Percentiles rank a stretch among this genome's conserved stretches.
Evolutionary conservation across 768 basidiomycete genomes (phyloP).

Genomic region (Boletus patriciae): DNA sequence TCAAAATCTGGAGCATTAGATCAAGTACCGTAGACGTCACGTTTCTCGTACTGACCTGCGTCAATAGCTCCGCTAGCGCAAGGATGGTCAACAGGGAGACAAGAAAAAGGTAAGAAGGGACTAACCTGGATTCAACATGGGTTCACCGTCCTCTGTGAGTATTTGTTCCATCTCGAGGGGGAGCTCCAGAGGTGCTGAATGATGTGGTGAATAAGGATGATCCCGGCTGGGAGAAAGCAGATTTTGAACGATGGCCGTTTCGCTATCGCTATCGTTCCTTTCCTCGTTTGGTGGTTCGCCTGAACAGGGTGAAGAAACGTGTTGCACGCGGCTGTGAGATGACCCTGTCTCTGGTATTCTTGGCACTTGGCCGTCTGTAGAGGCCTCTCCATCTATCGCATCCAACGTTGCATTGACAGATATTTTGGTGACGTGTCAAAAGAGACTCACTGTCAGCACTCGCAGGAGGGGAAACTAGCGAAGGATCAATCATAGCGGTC

Average conservation of each 20-base stretch:
- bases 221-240: slow-evolving; percentile 24
- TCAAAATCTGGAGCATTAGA: slow-evolving; percentile 30
- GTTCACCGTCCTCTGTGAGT: slow-evolving; percentile 62
- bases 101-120: slow-evolving; percentile 4
- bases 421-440: slow-evolving; percentile 24
- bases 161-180: slow-evolving; percentile 53
- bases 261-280: slow-evolving; percentile 14
- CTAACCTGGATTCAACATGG: slow-evolving; percentile 68
- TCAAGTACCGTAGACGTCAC: slow-evolving; percentile 16
- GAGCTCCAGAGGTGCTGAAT: slow-evolving; percentile 29
- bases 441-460: slow-evolving; percentile 20
- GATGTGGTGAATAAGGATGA: slow-evolving; percentile 29
- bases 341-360: slow-evolving; percentile 9
- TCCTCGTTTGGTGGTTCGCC: slow-evolving; percentile 9
- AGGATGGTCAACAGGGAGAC: slow-evolving; percentile 2
- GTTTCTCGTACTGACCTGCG: slow-evolving; percentile 46
- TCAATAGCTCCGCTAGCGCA: slow-evolving; percentile 53
- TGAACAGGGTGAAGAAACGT: slow-evolving; percentile 5
- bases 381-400: slow-evolving; percentile 33
- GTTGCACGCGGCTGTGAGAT: slow-evolving; percentile 6
- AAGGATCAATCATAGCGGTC: slow-evolving; percentile 39
- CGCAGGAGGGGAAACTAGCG: slow-evolving; percentile 30
- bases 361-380: slow-evolving; percentile 4
- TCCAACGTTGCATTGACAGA: slow-evolving; percentile 39
- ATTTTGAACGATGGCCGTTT: slow-evolving; percentile 13